Evolutionary conservation across 1,284 basidiomycete species (phyloP).

Genomic region (Cryptococcus amylolentus): DNA sequence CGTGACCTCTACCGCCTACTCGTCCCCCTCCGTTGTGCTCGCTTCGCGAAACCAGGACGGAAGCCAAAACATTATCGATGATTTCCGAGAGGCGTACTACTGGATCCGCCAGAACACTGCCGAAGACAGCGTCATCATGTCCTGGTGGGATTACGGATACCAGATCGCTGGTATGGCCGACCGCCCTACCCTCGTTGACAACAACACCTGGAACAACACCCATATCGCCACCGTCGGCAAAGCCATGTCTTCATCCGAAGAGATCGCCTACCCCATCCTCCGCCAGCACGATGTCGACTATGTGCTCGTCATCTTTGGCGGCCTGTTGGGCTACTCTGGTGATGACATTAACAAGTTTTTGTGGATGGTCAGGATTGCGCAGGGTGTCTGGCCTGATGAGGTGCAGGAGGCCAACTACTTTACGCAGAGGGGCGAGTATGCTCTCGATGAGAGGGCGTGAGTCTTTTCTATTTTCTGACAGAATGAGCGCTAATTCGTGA

Average conservation of each 20-base stretch:
- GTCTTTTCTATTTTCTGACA: constrained; percentile 13
- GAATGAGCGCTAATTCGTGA: not conserved
- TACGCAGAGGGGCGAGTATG: constrained; percentile 89
- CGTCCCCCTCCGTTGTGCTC: constrained; percentile 94
- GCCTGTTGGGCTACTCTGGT: constrained; percentile 92
- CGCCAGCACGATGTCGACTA: constrained; percentile 98
- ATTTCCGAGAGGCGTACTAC: constrained; percentile 99
- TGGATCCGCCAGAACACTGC: constrained; percentile 97
- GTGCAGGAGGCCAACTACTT: constrained; percentile 94
- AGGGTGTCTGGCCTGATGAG: constrained; percentile 98
- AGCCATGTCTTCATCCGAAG: constrained; percentile 92
- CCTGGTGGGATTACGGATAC: constrained; percentile 99
- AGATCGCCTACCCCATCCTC: constrained; percentile 93
- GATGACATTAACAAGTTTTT: constrained; percentile 99
- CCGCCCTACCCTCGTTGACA: constrained; percentile 78
- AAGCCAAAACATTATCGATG: constrained; percentile 92
- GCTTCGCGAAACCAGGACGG: constrained; percentile 79
- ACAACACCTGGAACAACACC: constrained; percentile 99
- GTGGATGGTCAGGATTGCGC: constrained; percentile 97
- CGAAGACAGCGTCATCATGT: constrained; percentile 89
- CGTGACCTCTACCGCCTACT: constrained; percentile 93
- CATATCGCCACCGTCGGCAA: constrained; percentile 97
- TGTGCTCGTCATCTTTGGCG: constrained; percentile 95
- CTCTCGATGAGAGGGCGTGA: constrained; percentile 77
- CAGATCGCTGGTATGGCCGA: constrained; percentile 99